A percentile compares a stretch with the other conserved stretches of the same genome.
These are phyloP conservation scores for Alternaria arborescens DNA, from an alignment of 2,329 filamentous ascomycete species.

Conservation along the genomic window DNA sequence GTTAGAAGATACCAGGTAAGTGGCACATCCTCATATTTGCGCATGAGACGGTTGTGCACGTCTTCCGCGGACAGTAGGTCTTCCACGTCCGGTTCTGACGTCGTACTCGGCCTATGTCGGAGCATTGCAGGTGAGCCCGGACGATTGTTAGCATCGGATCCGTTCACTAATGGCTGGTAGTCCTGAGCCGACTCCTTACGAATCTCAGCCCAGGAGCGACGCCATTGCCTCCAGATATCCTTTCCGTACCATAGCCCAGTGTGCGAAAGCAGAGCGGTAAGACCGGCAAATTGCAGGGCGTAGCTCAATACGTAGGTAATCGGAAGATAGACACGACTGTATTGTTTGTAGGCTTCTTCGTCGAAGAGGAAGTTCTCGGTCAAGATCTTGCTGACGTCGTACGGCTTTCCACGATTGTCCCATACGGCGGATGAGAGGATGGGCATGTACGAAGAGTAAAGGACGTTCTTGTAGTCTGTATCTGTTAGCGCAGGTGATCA, in stretches of 20 bases:
- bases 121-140: slow-evolving; percentile 30
- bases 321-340: slow-evolving; percentile 84
- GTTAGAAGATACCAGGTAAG: slow-evolving; percentile 82
- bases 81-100: slow-evolving; percentile 52
- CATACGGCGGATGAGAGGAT: slow-evolving; percentile 86
- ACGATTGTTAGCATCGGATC: slow-evolving; percentile 45
- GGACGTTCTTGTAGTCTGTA: slow-evolving; percentile 75
- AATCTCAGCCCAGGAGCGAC: slow-evolving; percentile 71
- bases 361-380: slow-evolving; percentile 82
- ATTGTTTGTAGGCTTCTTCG: slow-evolving; percentile 76
- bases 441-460: slow-evolving; percentile 85
- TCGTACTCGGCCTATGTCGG: slow-evolving; percentile 39
- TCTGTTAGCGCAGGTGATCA: slow-evolving; percentile 10
- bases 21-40: slow-evolving; percentile 80
- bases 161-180: slow-evolving; percentile 47
- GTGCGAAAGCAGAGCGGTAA: slow-evolving; percentile 81
- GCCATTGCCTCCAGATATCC: slow-evolving; percentile 82
- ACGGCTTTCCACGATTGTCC: slow-evolving; percentile 81
- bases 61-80: slow-evolving; percentile 75
- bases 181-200: slow-evolving; percentile 46
- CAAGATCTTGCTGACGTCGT: slow-evolving; percentile 82
- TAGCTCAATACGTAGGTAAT: slow-evolving; percentile 90
- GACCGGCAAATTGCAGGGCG: slow-evolving; percentile 82
- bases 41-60: slow-evolving; percentile 85
- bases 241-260: slow-evolving; percentile 85